Conservation (phyloP, 2,329 filamentous ascomycete species). For the Ascochyta lentis region DNA sequence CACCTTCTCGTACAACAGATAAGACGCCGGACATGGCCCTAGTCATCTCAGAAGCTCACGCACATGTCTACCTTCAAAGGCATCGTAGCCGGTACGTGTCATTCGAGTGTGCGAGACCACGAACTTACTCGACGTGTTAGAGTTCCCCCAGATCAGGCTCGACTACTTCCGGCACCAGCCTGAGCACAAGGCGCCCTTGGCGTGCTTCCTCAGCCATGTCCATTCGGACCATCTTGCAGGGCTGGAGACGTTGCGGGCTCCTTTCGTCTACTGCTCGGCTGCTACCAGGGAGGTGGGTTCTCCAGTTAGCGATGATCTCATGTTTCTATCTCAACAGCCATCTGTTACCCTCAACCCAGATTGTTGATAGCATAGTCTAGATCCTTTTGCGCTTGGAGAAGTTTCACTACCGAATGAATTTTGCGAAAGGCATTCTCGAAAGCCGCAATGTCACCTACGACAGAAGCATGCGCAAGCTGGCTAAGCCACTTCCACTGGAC, state of each 20-base stretch:
- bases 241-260: conserved; percentile 75
- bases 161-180: conserved; percentile 76
- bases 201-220: conserved; percentile 89
- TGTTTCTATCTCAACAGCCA: background rate
- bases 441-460: conserved; percentile 73
- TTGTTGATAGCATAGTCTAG: conserved; percentile 33
- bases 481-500: conserved; percentile 82
- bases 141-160: conserved; percentile 82
- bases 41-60: background rate
- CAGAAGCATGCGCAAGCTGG: conserved; percentile 72
- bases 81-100: conserved; percentile 33
- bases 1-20: background rate
- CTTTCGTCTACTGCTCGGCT: conserved; percentile 89
- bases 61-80: conserved; percentile 48
- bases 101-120: background rate
- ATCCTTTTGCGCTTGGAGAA: conserved; percentile 81
- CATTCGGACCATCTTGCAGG: conserved; percentile 89
- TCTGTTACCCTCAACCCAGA: background rate
- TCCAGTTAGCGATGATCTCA: background rate
- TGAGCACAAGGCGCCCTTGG: conserved; percentile 68
- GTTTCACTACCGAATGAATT: conserved; percentile 81
- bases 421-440: conserved; percentile 78
- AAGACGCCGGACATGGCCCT: conserved; percentile 3
- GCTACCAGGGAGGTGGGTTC: conserved; percentile 73
- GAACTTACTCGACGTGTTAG: conserved; percentile 44